Percentiles rank a stretch among this genome's conserved stretches.
phyloP scores from a whole-genome alignment of 2,329 filamentous ascomycete genomes.

The Penicillium sp. region DNA sequence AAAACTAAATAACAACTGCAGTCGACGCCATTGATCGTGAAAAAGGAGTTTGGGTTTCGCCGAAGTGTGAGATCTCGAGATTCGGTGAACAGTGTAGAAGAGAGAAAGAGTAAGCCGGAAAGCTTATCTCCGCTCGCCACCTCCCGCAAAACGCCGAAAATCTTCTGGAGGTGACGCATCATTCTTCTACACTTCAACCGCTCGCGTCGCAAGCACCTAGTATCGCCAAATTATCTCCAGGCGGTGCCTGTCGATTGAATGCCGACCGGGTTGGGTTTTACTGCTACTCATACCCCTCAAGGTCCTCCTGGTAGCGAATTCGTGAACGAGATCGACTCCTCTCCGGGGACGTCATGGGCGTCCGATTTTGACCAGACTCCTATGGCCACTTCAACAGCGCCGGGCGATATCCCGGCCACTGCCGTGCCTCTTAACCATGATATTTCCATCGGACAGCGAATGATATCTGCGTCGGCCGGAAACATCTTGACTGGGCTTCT shows the following conservation, averaged over 20 bases:
- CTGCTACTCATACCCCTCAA: conserved; percentile 7
- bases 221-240: not conserved
- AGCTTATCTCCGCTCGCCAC: conserved; percentile 28
- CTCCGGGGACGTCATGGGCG: conserved; percentile 30
- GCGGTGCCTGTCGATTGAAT: conserved; percentile 15
- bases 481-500: conserved; percentile 87
- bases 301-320: conserved; percentile 9
- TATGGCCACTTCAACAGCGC: conserved; percentile 34
- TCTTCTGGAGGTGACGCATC: conserved; percentile 22
- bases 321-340: conserved; percentile 13
- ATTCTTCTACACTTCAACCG: not conserved
- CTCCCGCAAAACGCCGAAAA: conserved; percentile 29
- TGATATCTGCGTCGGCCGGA: conserved; percentile 89
- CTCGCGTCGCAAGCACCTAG: not conserved
- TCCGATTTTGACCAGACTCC: conserved; percentile 32
- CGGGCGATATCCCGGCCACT: conserved; percentile 20
- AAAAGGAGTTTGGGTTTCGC: not conserved
- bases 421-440: conserved; percentile 38
- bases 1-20: conserved; percentile 3
- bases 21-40: conserved; percentile 6
- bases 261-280: conserved; percentile 10
- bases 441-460: conserved; percentile 83
- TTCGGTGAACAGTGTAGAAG: not conserved
- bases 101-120: conserved; percentile 1
- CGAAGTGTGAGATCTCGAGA: not conserved